Evolutionary conservation across 192 early-diverging fungal genomes (phyloP).

Genomic region (Coemansia erecta): DNA sequence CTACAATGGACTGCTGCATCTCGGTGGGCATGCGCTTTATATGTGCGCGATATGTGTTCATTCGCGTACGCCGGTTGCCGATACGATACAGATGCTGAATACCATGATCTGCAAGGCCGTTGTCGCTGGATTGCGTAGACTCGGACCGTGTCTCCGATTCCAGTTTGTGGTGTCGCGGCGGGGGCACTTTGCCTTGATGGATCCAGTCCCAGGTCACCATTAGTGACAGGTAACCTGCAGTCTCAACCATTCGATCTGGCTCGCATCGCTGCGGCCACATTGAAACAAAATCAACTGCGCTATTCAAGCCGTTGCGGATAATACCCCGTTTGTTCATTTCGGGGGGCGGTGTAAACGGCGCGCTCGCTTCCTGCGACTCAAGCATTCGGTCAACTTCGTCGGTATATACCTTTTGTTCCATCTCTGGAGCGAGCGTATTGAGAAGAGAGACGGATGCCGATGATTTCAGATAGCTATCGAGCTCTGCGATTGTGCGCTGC

Average conservation of each 20-base stretch:
- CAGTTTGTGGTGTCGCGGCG: background rate
- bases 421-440: background rate
- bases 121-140: background rate
- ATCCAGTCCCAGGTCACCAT: conserved; percentile 45
- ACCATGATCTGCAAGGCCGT: background rate
- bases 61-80: conserved; percentile 33
- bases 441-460: background rate
- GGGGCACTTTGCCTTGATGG: conserved; percentile 25
- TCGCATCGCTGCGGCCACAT: conserved; percentile 2
- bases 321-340: background rate
- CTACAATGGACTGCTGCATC: conserved; percentile 24
- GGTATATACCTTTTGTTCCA: background rate
- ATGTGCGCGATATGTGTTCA: conserved; percentile 41
- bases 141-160: background rate
- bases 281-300: conserved; percentile 11
- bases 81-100: conserved; percentile 23
- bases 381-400: background rate
- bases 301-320: background rate
- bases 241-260: conserved; percentile 6
- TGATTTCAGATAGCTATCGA: conserved; percentile 11
- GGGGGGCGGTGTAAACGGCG: background rate
- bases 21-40: conserved; percentile 26
- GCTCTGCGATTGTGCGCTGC: background rate
- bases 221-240: conserved; percentile 21
- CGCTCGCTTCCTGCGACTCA: background rate